These are phyloP conservation scores for Geosmithia putterillii DNA, from an alignment of 2,329 filamentous ascomycete genomes.

Conservation along the genomic window DNA sequence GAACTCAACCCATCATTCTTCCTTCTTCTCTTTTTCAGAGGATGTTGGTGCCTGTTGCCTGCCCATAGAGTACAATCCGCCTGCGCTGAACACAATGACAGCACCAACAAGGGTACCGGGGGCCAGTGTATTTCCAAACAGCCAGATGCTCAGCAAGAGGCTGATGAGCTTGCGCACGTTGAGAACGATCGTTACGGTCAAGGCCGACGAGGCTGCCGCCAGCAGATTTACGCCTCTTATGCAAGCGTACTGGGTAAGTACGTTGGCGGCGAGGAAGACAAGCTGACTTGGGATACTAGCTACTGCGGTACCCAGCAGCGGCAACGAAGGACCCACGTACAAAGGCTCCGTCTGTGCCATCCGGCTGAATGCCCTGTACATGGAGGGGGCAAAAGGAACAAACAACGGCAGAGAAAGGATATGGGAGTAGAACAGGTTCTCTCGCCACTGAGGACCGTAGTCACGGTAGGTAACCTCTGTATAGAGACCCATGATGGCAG, in stretches of 20 bases:
- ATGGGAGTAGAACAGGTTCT: conserved; percentile 91
- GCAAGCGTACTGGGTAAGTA: conserved; percentile 85
- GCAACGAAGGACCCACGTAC: conserved; percentile 1
- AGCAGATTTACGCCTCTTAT: conserved; percentile 95
- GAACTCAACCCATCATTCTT: not conserved
- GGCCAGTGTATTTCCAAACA: conserved; percentile 80
- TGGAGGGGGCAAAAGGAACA: conserved; percentile 54
- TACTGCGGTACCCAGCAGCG: not conserved
- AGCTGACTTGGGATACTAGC: conserved; percentile 51
- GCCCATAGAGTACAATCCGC: conserved; percentile 71
- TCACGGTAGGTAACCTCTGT: conserved; percentile 79
- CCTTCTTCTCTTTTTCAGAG: not conserved
- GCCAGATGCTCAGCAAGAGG: conserved; percentile 78
- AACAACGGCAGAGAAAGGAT: conserved; percentile 67
- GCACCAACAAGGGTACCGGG: conserved; percentile 70
- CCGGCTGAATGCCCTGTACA: conserved; percentile 50
- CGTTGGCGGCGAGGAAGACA: conserved; percentile 60
- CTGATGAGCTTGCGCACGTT: conserved; percentile 93
- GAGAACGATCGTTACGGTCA: conserved; percentile 92
- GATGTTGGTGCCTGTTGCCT: not conserved
- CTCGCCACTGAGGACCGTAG: conserved; percentile 85
- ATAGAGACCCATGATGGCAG: conserved; percentile 89
- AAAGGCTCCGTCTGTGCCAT: conserved; percentile 49
- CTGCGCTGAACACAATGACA: conserved; percentile 75
- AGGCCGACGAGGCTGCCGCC: conserved; percentile 73